These are phyloP conservation scores for Penicillium sp. DNA, from an alignment of 2,329 filamentous ascomycete species.

Conservation along the genomic window DNA sequence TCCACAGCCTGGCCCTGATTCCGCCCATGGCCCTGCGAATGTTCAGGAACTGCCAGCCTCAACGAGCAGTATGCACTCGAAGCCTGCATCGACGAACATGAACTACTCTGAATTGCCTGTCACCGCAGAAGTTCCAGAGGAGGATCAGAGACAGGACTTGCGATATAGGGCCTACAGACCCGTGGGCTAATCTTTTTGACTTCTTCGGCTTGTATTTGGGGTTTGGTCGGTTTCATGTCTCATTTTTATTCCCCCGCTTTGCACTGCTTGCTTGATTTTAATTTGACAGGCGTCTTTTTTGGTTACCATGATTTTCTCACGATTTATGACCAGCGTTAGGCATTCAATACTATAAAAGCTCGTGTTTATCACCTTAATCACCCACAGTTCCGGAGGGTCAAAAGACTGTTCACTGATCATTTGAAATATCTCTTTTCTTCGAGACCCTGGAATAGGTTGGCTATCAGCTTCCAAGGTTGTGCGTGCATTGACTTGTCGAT, in stretches of 20 bases:
- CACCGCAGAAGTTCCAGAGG: background rate
- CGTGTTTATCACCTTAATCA: too few relatives aligned
- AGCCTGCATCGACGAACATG: background rate
- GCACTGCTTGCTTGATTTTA: background rate
- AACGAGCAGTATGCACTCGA: background rate
- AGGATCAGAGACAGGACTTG: background rate
- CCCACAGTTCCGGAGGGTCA: too few relatives aligned
- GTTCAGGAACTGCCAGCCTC: slow-evolving; percentile 7
- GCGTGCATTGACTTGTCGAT: too few relatives aligned
- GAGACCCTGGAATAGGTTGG: too few relatives aligned
- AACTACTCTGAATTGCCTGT: background rate
- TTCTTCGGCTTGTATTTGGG: background rate
- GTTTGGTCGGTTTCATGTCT: background rate
- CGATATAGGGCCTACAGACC: background rate
- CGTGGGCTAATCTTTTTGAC: background rate
- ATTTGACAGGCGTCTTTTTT: too few relatives aligned
- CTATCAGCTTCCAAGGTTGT: too few relatives aligned
- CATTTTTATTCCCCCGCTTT: background rate
- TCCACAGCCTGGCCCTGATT: background rate
- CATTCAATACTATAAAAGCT: too few relatives aligned
- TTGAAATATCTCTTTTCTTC: too few relatives aligned
- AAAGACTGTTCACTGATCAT: too few relatives aligned
- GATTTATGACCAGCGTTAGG: too few relatives aligned
- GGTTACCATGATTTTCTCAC: too few relatives aligned
- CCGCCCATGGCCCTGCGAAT: background rate